Base-by-base conservation (phyloP, 805 yeast species). In the Kregervanrija fluxuum region DNA sequence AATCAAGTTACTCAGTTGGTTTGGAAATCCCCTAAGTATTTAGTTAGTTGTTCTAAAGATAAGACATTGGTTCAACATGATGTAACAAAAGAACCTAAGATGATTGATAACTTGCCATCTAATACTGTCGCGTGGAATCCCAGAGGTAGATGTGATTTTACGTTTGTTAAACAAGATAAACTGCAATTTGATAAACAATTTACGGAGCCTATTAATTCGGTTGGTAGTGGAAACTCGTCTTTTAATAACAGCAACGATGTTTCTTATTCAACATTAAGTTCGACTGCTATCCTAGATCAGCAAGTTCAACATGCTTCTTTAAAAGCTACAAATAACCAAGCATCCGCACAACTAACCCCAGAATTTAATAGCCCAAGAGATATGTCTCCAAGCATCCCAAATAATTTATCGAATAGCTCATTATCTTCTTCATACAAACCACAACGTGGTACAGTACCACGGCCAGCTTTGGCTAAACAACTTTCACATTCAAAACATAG, bases 101-200 rank as follows among this genome's bases (percentile, higher is more conserved):
- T 69, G 1, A 57, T 75, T 5, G 80, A 79, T 41, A 73, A 75
- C 36, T 57, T 87, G 30, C 68, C 78, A 1, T 61, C 72, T 8
- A 69, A 71, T 0, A 65, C 85, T 0, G 55, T 74, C 4, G 69
- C 80, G 0, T 86, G 93, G 95, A 67, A 77, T 44, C 62, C 64
- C 16, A 43, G 47, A 4, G 70, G 78, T 0, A 57, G 55, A 13
- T 70, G 74, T 36, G 74, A 73, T 40, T 56, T 85, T 36, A 50
- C 73, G 1, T 74, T 80, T 49, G 69, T 79, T 1, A 67, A 69
- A 32, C 87, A 82, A 54, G 68, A 69, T 11, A 67, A 65, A 42
- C 40, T 59, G 37, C 77, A 74, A 35, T 73, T 66, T 52, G 72
- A 69, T 13, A 46, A 43, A 11, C 40, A 44, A 9, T 30, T 42